phyloP scores from a whole-genome alignment of 1,284 basidiomycete species.

The Porogramme epimiltina region DNA sequence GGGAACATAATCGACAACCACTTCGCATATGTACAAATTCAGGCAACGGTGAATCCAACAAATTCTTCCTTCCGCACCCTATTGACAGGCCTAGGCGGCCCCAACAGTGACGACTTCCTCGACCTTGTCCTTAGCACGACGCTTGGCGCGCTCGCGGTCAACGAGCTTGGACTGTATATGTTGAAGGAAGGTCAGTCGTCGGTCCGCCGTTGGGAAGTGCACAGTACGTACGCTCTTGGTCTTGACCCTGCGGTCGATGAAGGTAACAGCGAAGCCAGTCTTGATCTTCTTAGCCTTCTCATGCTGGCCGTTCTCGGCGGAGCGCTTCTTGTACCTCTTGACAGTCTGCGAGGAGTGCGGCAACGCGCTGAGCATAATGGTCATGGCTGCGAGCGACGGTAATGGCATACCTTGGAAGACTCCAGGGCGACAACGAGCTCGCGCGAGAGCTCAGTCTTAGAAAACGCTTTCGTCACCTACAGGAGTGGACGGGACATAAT shows the following conservation, averaged over 20 bases:
- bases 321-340: slow-evolving; percentile 46
- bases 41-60: no score
- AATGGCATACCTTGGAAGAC: slow-evolving; percentile 39
- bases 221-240: slow-evolving; percentile 39
- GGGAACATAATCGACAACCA: no score
- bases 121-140: slow-evolving; percentile 27
- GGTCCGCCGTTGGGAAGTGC: not conserved
- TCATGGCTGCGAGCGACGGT: not conserved
- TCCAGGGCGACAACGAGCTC: slow-evolving; percentile 68
- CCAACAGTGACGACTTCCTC: slow-evolving; percentile 24
- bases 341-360: slow-evolving; percentile 34
- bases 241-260: slow-evolving; percentile 47
- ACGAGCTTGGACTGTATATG: slow-evolving; percentile 38
- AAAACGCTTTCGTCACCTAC: slow-evolving; percentile 49
- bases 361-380: not conserved
- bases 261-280: slow-evolving; percentile 46
- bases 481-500: slow-evolving; percentile 8
- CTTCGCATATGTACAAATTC: no score
- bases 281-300: slow-evolving; percentile 42
- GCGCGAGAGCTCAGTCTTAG: slow-evolving; percentile 60
- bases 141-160: slow-evolving; percentile 47
- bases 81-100: slow-evolving; percentile 18
- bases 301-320: slow-evolving; percentile 40
- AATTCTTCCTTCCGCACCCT: not conserved
- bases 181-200: not conserved